Percentiles rank a stretch among this genome's conserved stretches.
phyloP scores from a whole-genome alignment of 495 filamentous ascomycete genomes.

The Tuber calosporum region DNA sequence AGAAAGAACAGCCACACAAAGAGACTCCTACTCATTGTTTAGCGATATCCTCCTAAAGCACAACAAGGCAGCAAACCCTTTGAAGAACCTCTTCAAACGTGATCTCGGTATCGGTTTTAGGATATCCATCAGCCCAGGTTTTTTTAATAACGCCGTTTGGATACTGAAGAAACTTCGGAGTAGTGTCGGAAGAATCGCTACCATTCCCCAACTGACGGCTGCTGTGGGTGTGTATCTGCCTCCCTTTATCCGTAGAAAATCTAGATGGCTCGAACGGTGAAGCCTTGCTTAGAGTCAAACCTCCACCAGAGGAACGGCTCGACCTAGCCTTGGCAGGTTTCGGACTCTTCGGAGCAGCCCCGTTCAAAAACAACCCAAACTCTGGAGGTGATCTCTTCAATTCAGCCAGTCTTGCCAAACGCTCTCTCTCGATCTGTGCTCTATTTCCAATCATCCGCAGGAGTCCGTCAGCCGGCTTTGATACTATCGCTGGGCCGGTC shows the following conservation, averaged over 20 bases:
- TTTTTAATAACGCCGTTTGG: conserved; percentile 71
- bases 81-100: conserved; percentile 87
- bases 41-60: not conserved
- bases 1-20: conserved; percentile 72
- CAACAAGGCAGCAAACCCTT: conserved; percentile 37
- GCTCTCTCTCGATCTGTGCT: conserved; percentile 70
- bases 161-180: conserved; percentile 48
- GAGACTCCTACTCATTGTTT: conserved; percentile 43
- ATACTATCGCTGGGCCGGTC: not conserved
- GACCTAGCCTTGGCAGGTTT: not conserved
- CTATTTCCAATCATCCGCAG: conserved; percentile 22
- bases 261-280: conserved; percentile 1
- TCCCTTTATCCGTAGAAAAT: conserved; percentile 21
- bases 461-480: not conserved
- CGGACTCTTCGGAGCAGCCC: not conserved
- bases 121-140: conserved; percentile 59
- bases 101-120: conserved; percentile 61
- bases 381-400: conserved; percentile 48
- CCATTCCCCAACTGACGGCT: conserved; percentile 39
- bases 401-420: conserved; percentile 61
- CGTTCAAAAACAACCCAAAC: not conserved
- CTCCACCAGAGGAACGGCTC: not conserved
- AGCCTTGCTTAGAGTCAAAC: not conserved
- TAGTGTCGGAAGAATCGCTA: not conserved
- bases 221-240: conserved; percentile 13